Evolutionary conservation across 2,329 filamentous ascomycete species (phyloP).

Genomic region (Decorospora gaudefroyi): DNA sequence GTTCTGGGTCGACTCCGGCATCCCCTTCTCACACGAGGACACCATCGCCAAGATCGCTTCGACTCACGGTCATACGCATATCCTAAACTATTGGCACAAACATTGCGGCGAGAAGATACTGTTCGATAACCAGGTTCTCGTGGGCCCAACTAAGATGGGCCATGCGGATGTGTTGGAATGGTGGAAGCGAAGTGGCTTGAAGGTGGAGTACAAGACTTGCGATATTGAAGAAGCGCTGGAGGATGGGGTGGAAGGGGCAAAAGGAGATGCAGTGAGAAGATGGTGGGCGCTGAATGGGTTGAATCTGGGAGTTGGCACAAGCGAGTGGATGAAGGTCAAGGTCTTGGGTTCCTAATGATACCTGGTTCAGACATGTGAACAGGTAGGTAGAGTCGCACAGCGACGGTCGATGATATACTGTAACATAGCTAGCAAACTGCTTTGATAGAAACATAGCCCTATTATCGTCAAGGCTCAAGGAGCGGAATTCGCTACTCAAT

Average conservation of each 20-base stretch:
- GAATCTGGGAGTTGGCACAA: slow-evolving; percentile 78
- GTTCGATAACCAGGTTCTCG: slow-evolving; percentile 81
- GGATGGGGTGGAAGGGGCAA: slow-evolving; percentile 71
- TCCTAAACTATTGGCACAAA: slow-evolving; percentile 81
- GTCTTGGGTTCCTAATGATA: slow-evolving; percentile 56
- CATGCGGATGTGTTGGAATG: slow-evolving; percentile 85
- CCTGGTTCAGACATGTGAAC: background rate
- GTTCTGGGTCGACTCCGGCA: slow-evolving; percentile 86
- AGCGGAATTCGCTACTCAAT: slow-evolving; percentile 15
- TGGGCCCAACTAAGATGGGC: slow-evolving; percentile 84
- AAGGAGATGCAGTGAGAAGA: slow-evolving; percentile 71
- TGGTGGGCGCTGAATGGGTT: slow-evolving; percentile 91
- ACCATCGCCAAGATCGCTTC: slow-evolving; percentile 82
- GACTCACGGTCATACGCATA: slow-evolving; percentile 79
- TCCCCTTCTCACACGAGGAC: slow-evolving; percentile 79
- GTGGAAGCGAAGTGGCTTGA: slow-evolving; percentile 79
- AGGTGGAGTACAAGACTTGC: slow-evolving; percentile 91
- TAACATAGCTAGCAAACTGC: slow-evolving; percentile 1
- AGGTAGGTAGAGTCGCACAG: no score
- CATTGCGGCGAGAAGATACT: slow-evolving; percentile 76
- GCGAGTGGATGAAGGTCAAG: slow-evolving; percentile 86
- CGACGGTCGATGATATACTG: background rate
- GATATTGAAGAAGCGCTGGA: slow-evolving; percentile 95
- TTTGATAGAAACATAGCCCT: background rate
- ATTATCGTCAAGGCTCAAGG: no score